phyloP scores from a whole-genome alignment of 768 basidiomycete species.

The Clitopilus passeckerianus region DNA sequence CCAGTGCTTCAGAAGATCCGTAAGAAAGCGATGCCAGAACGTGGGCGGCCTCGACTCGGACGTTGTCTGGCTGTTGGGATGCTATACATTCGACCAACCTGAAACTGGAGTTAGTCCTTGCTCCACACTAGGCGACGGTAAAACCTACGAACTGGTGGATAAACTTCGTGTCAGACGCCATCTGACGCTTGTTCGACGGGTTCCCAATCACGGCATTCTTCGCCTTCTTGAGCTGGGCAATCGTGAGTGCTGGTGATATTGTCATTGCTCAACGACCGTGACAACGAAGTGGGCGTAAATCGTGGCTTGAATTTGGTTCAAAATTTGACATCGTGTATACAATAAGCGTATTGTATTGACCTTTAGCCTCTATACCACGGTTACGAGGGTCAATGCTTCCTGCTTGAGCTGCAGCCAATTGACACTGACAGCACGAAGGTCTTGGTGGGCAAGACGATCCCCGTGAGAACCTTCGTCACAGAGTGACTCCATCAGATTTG shows the following conservation, averaged over 20 bases:
- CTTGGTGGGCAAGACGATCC: not conserved
- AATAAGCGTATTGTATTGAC: not conserved
- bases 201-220: constrained; percentile 82
- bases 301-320: not conserved
- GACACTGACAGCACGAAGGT: not conserved
- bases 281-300: not conserved
- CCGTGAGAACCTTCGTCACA: not conserved
- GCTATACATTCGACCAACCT: constrained; percentile 65
- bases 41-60: constrained; percentile 71
- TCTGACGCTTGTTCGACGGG: constrained; percentile 59
- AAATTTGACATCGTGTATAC: not conserved
- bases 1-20: constrained; percentile 60
- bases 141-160: constrained; percentile 33
- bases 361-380: not conserved
- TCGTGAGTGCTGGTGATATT: constrained; percentile 8
- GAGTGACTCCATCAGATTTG: not conserved
- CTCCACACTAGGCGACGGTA: constrained; percentile 3
- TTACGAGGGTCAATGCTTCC: not conserved
- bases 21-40: constrained; percentile 71
- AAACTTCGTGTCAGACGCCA: constrained; percentile 53
- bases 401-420: not conserved
- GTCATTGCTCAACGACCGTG: constrained; percentile 5
- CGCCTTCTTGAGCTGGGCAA: constrained; percentile 51
- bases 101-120: not conserved
- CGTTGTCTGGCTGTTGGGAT: constrained; percentile 34